These are phyloP conservation scores for Prunus dulcis DNA, from an alignment of 306 rosid species.

Conservation along the genomic window DNA sequence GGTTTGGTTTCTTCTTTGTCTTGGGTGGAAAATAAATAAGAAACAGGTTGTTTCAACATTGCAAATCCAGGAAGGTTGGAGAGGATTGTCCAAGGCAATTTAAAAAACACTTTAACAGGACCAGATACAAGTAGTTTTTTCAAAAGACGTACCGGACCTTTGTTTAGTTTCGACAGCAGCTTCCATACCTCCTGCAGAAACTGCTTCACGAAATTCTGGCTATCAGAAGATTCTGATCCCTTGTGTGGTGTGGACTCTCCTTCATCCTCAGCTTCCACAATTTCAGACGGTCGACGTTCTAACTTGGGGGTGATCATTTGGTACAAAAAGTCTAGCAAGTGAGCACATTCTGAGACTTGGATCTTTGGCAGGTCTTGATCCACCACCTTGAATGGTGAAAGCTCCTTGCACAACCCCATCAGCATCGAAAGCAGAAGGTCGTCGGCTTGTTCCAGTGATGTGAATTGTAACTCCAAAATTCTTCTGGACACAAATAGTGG, in stretches of 20 bases:
- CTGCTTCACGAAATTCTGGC: slow-evolving; percentile 24
- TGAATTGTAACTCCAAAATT: slow-evolving; percentile 43
- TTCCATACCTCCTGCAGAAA: slow-evolving; percentile 38
- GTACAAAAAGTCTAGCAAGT: slow-evolving; percentile 65
- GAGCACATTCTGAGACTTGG: slow-evolving; percentile 42
- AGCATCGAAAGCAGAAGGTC: slow-evolving; percentile 49
- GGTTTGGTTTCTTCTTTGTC: slow-evolving; percentile 31
- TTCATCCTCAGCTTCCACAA: slow-evolving; percentile 23
- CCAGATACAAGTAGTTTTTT: slow-evolving; percentile 44
- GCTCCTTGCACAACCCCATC: slow-evolving; percentile 48
- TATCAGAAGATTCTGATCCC: slow-evolving; percentile 11
- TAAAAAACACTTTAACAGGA: slow-evolving; percentile 42
- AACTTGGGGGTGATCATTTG: slow-evolving; percentile 45
- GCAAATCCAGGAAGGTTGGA: slow-evolving; percentile 48
- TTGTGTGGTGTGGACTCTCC: slow-evolving; percentile 10
- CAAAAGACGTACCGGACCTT: slow-evolving; percentile 40
- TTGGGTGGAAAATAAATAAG: slow-evolving; percentile 20
- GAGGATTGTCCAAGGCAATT: slow-evolving; percentile 66
- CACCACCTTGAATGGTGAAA: slow-evolving; percentile 62
- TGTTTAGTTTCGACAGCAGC: slow-evolving; percentile 47
- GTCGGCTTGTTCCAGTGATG: slow-evolving; percentile 41
- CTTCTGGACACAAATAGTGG: slow-evolving; percentile 64
- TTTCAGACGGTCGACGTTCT: slow-evolving; percentile 20
- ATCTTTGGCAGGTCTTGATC: slow-evolving; percentile 28
- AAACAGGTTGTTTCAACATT: slow-evolving; percentile 36